Percentiles rank a stretch among this genome's conserved stretches.
phyloP scores from a whole-genome alignment of 164 flowering plant species.

The Sedum album region DNA sequence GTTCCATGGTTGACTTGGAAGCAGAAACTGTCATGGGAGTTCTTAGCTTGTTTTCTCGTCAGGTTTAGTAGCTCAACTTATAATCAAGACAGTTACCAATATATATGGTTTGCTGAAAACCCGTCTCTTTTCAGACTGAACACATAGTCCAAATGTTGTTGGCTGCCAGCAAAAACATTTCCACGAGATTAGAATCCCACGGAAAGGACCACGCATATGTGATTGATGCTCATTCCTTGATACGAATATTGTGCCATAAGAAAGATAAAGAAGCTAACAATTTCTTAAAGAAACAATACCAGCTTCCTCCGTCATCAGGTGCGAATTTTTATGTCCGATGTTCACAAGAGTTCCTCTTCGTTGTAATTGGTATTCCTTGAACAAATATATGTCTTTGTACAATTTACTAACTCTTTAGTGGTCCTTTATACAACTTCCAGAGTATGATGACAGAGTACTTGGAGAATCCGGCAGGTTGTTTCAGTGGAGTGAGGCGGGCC shows the following conservation, averaged over 20 bases:
- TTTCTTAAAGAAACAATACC: constrained; percentile 59
- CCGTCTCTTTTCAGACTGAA: constrained; percentile 39
- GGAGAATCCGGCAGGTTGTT: constrained; percentile 11
- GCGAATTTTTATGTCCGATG: neutral
- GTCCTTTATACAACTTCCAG: constrained; percentile 24
- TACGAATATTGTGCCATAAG: constrained; percentile 76
- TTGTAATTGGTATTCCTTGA: neutral
- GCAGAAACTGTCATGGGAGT: constrained; percentile 47
- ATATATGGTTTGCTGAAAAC: neutral
- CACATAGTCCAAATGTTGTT: constrained; percentile 57
- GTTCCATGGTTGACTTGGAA: constrained; percentile 60
- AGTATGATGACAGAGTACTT: neutral
- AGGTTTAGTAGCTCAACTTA: constrained; percentile 28
- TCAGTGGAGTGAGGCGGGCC: neutral
- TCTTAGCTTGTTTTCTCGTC: constrained; percentile 42
- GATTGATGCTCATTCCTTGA: constrained; percentile 54
- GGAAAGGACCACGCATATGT: constrained; percentile 22
- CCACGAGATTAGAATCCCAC: constrained; percentile 23
- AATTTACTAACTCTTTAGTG: neutral
- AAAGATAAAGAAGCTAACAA: constrained; percentile 72
- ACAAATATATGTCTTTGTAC: neutral
- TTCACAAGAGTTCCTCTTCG: no score
- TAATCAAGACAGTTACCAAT: neutral
- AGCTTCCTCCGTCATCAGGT: constrained; percentile 85
- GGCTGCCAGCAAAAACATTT: constrained; percentile 57